These are phyloP conservation scores for Orobanche coerulescens DNA, from an alignment of 257 asterid genomes.

Conservation along the genomic window DNA sequence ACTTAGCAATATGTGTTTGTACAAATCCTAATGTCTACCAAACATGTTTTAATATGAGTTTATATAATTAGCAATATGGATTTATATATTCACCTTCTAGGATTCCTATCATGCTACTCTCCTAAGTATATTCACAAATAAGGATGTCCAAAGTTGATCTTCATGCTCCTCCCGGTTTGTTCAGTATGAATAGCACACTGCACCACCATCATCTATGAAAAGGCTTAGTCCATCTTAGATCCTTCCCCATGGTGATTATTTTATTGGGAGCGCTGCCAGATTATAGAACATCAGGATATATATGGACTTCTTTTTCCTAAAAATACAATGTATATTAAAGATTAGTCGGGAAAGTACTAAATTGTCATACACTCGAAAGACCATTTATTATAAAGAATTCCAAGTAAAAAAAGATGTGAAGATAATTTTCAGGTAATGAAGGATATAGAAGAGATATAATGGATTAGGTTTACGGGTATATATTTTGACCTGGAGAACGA, in stretches of 20 bases:
- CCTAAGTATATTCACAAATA: slow-evolving; percentile 2
- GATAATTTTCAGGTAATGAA: not conserved
- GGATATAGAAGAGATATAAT: not conserved
- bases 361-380: not conserved
- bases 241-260: not conserved
- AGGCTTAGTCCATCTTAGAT: too few relatives aligned
- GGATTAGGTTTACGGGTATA: not conserved
- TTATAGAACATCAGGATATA: not conserved
- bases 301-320: not conserved
- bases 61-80: too few relatives aligned
- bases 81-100: too few relatives aligned
- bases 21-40: too few relatives aligned
- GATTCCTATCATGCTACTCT: too few relatives aligned
- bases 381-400: not conserved
- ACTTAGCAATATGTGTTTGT: too few relatives aligned
- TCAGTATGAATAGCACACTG: too few relatives aligned
- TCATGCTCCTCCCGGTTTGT: too few relatives aligned
- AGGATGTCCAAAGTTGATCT: slow-evolving; percentile 3
- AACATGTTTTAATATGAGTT: too few relatives aligned
- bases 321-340: not conserved
- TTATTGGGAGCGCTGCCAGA: not conserved
- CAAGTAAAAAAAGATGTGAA: not conserved
- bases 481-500: not conserved
- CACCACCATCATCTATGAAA: too few relatives aligned
- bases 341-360: not conserved